Conservation (phyloP, 177 flowering plant genomes). For the Telopea speciosissima region DNA sequence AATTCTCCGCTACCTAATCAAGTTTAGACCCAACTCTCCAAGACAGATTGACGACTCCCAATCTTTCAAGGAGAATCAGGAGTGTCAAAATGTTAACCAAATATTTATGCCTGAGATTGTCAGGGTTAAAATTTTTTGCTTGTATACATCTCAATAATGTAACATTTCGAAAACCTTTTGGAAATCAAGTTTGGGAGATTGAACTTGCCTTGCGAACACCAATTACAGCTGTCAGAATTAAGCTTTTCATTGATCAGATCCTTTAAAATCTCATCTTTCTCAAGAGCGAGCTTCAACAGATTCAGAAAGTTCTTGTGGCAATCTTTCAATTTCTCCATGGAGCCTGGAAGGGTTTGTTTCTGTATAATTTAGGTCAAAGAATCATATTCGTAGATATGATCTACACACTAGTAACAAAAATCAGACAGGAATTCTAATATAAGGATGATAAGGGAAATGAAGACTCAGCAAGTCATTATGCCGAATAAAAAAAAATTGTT, state of each 20-base stretch:
- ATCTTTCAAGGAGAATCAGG: too few species aligned
- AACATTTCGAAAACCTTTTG: not conserved
- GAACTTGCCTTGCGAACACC: conserved; percentile 71
- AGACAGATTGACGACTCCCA: too few species aligned
- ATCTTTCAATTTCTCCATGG: conserved; percentile 36
- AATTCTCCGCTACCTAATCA: too few species aligned
- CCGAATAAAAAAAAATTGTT: not conserved
- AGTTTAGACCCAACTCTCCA: too few species aligned
- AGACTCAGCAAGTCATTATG: not conserved
- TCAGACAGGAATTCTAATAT: too few species aligned
- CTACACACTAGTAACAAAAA: not conserved
- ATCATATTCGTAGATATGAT: not conserved
- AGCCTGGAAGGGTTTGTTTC: conserved; percentile 54
- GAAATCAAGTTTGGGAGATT: not conserved
- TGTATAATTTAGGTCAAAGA: conserved; percentile 23
- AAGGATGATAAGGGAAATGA: not conserved
- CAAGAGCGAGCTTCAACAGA: conserved; percentile 71
- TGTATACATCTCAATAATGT: not conserved
- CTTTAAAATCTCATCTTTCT: conserved; percentile 43
- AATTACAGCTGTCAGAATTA: conserved; percentile 46
- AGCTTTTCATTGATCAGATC: conserved; percentile 73
- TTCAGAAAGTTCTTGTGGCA: conserved; percentile 73
- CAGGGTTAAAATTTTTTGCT: not conserved
- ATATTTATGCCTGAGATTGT: not conserved
- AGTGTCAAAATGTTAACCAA: too few species aligned